These are phyloP conservation scores for Wickerhamiella lipophila DNA, from an alignment of 805 yeast genomes.

Conservation along the genomic window DNA sequence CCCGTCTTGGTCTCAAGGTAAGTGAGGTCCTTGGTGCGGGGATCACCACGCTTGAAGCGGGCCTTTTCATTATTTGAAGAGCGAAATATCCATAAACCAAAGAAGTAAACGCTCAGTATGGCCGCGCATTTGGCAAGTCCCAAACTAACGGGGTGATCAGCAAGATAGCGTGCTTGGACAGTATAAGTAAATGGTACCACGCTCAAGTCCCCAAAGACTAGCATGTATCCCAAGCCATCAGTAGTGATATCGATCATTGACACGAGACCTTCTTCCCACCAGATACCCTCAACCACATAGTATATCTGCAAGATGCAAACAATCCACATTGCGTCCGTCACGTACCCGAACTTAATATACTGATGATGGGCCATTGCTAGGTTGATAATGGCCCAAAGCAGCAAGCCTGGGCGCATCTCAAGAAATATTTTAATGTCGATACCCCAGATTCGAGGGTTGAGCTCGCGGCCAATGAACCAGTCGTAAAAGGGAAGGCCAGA, in stretches of 20 bases:
- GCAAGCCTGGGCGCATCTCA: constrained; percentile 88
- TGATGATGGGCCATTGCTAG: constrained; percentile 73
- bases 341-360: constrained; percentile 43
- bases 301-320: constrained; percentile 60
- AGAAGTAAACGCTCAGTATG: constrained; percentile 38
- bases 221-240: constrained; percentile 96
- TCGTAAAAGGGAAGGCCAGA: constrained; percentile 64
- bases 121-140: constrained; percentile 32
- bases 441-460: constrained; percentile 76
- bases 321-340: constrained; percentile 60
- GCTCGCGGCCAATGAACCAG: constrained; percentile 94
- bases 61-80: constrained; percentile 77
- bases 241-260: constrained; percentile 94
- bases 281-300: constrained; percentile 82
- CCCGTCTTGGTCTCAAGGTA: constrained; percentile 65
- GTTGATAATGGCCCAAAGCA: constrained; percentile 72
- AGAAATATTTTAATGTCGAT: constrained; percentile 86
- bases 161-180: constrained; percentile 70
- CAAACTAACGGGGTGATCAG: constrained; percentile 47
- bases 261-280: constrained; percentile 78
- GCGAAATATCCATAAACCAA: constrained; percentile 75
- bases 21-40: constrained; percentile 46
- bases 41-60: constrained; percentile 64
- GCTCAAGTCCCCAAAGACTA: constrained; percentile 85
- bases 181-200: constrained; percentile 88